Evolutionary conservation across 495 filamentous ascomycete genomes (phyloP), one percentile per base, ranked within the genome.

Genomic region (Aspergillus coremiiformis): DNA sequence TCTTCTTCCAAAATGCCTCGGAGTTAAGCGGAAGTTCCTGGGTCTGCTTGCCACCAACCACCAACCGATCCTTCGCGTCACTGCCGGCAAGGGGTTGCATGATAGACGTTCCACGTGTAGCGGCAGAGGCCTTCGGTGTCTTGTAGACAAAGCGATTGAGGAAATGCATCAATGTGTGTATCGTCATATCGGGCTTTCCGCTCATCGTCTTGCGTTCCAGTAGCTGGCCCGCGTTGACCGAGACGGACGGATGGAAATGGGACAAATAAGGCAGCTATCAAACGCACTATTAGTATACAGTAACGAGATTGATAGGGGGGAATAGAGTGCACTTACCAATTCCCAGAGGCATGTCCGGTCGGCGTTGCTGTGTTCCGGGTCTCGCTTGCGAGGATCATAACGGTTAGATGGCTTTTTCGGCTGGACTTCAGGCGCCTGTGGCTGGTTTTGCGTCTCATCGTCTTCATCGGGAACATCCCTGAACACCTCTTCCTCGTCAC

Each of bases 91-190:
- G 78, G 11, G 93, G 93, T 66, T 98, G 93, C 93, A 98, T 98
- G 64, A 97, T 93, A 3, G 89, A 95, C 27, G 78, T 69, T 21
- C 93, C 94, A 47, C 84, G 83, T 1, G 74, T 67, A 51, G 73
- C 72, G 15, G 70, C 67, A 3, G 75, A 68, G 6, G 86, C 76
- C 75, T 91, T 94, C 42, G 91, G 82, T 54, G 91, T 92, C 37
- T 89, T 84, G 74, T 96, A 98, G 19, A 93, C 89, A 67, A 98
- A 97, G 55, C 90, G 89, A 68, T 98, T 93, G 26, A 98, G 79
- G 79, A 98, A 98, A 65, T 93, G 86, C 50, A 87, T 89, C 51
- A 98, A 80, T 0, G 88, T 95, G 61, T 96, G 90, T 35, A 85
- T 78, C 0, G 84, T 81, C 43, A 96, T 71, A 56, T 98, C 92